phyloP scores from a whole-genome alignment of 352 stramenopile genomes.

The Phytophthora citricola region DNA sequence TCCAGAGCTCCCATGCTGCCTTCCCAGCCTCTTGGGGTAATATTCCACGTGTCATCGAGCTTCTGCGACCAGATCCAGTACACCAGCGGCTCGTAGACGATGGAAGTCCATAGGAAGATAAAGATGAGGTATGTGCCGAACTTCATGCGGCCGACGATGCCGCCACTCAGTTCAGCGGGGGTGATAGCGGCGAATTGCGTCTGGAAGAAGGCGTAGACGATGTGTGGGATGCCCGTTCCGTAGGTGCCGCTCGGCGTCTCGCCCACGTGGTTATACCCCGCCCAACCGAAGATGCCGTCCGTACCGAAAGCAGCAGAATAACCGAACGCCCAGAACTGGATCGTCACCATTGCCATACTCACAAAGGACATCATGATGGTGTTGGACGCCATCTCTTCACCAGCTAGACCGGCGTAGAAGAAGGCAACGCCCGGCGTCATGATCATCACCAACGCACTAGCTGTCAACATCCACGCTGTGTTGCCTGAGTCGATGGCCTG shows the following conservation, averaged over 20 bases:
- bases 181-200: slow-evolving; percentile 83
- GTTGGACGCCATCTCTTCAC: slow-evolving; percentile 78
- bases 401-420: slow-evolving; percentile 83
- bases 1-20: slow-evolving; percentile 72
- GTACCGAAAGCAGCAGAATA: slow-evolving; percentile 75
- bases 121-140: slow-evolving; percentile 80
- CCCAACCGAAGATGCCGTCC: slow-evolving; percentile 65
- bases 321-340: slow-evolving; percentile 82
- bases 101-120: slow-evolving; percentile 72
- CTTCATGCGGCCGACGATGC: slow-evolving; percentile 83
- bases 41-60: slow-evolving; percentile 53
- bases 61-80: slow-evolving; percentile 83
- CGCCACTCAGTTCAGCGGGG: slow-evolving; percentile 72
- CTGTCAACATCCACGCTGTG: slow-evolving; percentile 67
- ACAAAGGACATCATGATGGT: slow-evolving; percentile 86
- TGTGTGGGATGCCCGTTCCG: slow-evolving; percentile 65
- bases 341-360: slow-evolving; percentile 78
- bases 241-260: slow-evolving; percentile 51
- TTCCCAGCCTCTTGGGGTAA: slow-evolving; percentile 54
- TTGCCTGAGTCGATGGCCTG: slow-evolving; percentile 54
- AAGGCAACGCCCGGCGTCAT: slow-evolving; percentile 76
- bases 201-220: slow-evolving; percentile 79
- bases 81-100: slow-evolving; percentile 84
- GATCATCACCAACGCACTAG: slow-evolving; percentile 69
- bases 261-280: slow-evolving; percentile 65